phyloP scores from a whole-genome alignment of 179 eudicot species.

The Gypsophila paniculata region DNA sequence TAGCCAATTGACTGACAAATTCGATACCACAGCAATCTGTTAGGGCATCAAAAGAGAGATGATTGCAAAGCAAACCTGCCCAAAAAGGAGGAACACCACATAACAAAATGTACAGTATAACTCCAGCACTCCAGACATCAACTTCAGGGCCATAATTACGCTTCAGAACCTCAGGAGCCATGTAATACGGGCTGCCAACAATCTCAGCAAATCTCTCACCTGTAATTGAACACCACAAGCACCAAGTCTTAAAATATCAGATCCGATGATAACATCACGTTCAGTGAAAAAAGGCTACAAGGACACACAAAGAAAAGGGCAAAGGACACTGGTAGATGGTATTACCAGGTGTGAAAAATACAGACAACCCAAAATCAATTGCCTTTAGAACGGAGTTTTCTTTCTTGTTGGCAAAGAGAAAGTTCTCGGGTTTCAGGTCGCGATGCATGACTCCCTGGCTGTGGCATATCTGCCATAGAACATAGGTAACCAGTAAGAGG shows the following conservation, averaged over 20 bases:
- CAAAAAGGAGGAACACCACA: slow-evolving; percentile 20
- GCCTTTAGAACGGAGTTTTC: slow-evolving; percentile 17
- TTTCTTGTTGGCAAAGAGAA: slow-evolving; percentile 15
- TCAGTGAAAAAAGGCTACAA: not conserved
- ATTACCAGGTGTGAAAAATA: slow-evolving; percentile 15
- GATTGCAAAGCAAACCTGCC: not conserved
- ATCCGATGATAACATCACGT: not conserved
- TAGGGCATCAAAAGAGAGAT: not conserved
- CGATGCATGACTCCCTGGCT: slow-evolving; percentile 17
- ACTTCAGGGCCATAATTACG: slow-evolving; percentile 21
- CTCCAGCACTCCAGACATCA: slow-evolving; percentile 23
- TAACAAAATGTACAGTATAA: slow-evolving; percentile 20
- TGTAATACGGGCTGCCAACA: slow-evolving; percentile 22
- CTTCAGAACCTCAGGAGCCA: slow-evolving; percentile 20
- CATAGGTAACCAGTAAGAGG: not conserved
- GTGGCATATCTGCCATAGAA: slow-evolving; percentile 12
- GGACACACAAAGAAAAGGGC: not conserved
- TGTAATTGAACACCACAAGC: not conserved
- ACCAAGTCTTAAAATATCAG: not conserved
- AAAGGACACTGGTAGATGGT: not conserved
- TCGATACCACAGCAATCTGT: not conserved
- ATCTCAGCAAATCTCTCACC: slow-evolving; percentile 7
- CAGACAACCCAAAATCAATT: slow-evolving; percentile 16
- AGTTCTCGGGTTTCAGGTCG: slow-evolving; percentile 14
- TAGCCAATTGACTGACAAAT: not conserved